Evolutionary conservation across 106 monocot genomes (phyloP), one percentile per base, ranked within the genome.

Genomic region (Allium fistulosum): DNA sequence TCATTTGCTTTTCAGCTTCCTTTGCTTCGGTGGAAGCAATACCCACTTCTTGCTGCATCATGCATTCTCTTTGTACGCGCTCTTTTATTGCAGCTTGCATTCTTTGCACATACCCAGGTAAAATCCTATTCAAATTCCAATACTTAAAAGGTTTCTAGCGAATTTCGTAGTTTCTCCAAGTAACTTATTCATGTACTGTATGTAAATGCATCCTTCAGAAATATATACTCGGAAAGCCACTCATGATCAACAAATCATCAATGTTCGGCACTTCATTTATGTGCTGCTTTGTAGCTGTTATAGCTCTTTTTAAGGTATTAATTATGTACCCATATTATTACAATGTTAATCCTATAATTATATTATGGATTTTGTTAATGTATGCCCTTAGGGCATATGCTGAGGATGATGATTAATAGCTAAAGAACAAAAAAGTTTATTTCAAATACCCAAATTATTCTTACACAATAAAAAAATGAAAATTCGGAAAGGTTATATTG

Each of bases 51-150:
- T 52, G 79, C 86, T 14, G 86, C 86, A 61, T 66, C 78, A 51
- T 76, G 82, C 57, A 86, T 86, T 47, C 68, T 86, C 1, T 82
- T 67, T 59, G 79, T 79, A 4, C 79, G 86, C 61, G 86, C 86
- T 4, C 51, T 86, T n/a, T 50, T 82, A 63, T 76, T 86, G 53
- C 86, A 82, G 65, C 17, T 82, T 28, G 82, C 82, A 9, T 86
- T 86, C 57, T 86, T 79, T 66, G 28, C 76, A n/a, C 86, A 86
- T 52, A 86, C 82, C 69, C 82, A 86, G 82, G 86, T 86, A 79
- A 6, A 18, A 47, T 37, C 48, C 17, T 51, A 37, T 37, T 37
- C 37, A 37, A 37, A 37, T 37, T 37, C 37, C 37, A 37, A 37
- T 2, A 37, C 37, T 5, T 37, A 37, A 37, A 37, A 37, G 37